Percentiles rank a stretch among this genome's conserved stretches.
Conservation (phyloP, 495 filamentous ascomycete species). For the Tuber calosporum region DNA sequence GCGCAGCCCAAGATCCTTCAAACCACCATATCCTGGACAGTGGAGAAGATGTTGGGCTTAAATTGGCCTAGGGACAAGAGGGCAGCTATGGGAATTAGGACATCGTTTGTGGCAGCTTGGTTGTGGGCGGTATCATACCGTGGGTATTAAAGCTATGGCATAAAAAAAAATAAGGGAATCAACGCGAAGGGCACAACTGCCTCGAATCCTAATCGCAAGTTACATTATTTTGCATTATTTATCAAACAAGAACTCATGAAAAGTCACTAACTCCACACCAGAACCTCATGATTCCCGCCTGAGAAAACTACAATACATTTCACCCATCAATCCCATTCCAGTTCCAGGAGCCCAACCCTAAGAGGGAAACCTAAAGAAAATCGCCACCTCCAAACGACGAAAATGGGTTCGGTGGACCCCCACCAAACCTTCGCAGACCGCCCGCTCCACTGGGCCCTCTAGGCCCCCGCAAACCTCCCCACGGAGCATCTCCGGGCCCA, state of each 20-base stretch:
- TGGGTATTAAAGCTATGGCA: neutral
- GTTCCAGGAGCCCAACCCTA: neutral
- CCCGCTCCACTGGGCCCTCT: slow-evolving; percentile 45
- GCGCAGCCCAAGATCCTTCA: neutral
- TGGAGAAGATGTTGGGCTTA: neutral
- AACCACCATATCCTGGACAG: neutral
- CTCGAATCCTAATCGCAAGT: neutral
- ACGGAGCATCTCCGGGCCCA: slow-evolving; percentile 59
- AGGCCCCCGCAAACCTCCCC: slow-evolving; percentile 48
- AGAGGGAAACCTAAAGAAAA: slow-evolving; percentile 51
- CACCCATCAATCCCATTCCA: neutral
- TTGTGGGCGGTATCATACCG: neutral
- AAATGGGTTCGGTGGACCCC: slow-evolving; percentile 46
- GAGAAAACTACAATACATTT: neutral
- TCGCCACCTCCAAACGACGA: slow-evolving; percentile 60
- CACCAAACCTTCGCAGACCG: slow-evolving; percentile 44
- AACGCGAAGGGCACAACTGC: neutral
- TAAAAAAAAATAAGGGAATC: neutral
- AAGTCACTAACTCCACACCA: neutral
- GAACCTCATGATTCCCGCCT: neutral
- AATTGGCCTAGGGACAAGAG: neutral
- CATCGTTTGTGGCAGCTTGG: neutral
- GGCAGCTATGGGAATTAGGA: neutral
- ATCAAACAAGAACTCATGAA: neutral
- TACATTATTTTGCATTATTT: neutral